phyloP scores from a whole-genome alignment of 192 early-diverging fungal genomes.

The Umbelopsis sp. region DNA sequence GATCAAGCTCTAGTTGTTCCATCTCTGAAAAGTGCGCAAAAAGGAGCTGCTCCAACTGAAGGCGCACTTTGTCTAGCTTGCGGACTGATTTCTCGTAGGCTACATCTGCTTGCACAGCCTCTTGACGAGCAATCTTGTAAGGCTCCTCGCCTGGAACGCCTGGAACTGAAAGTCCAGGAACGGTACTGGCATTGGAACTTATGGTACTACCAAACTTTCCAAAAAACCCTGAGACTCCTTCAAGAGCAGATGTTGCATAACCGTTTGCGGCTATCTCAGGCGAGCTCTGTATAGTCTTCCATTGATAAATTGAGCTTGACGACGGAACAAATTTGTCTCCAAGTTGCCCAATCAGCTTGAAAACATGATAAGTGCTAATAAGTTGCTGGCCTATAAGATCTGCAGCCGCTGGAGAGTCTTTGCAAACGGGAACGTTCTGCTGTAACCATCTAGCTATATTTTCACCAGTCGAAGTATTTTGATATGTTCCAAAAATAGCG shows the following conservation, averaged over 20 bases:
- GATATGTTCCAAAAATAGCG: conserved; percentile 67
- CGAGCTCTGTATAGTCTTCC: conserved; percentile 40
- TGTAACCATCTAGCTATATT: conserved; percentile 75
- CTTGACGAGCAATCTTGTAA: conserved; percentile 56
- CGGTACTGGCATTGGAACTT: conserved; percentile 3
- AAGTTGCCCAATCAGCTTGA: conserved; percentile 69
- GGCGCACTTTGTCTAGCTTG: conserved; percentile 66
- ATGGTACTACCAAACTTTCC: conserved; percentile 18
- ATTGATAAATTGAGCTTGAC: conserved; percentile 70
- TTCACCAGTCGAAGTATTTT: conserved; percentile 66
- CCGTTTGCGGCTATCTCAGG: background rate
- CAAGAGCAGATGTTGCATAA: conserved; percentile 26
- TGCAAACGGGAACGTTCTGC: conserved; percentile 60
- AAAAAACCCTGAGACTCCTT: conserved; percentile 1
- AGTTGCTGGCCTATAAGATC: conserved; percentile 73
- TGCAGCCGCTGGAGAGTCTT: conserved; percentile 62
- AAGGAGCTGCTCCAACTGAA: conserved; percentile 69
- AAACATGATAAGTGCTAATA: conserved; percentile 55
- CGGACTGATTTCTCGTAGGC: conserved; percentile 66
- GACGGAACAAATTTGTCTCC: conserved; percentile 70
- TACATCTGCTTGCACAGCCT: conserved; percentile 70
- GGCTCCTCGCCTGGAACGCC: conserved; percentile 29
- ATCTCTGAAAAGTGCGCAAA: conserved; percentile 56
- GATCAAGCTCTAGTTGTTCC: conserved; percentile 51
- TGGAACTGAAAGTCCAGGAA: background rate